Evolutionary conservation across 495 filamentous ascomycete genomes (phyloP).

Genomic region (Penicillium malachiteum): DNA sequence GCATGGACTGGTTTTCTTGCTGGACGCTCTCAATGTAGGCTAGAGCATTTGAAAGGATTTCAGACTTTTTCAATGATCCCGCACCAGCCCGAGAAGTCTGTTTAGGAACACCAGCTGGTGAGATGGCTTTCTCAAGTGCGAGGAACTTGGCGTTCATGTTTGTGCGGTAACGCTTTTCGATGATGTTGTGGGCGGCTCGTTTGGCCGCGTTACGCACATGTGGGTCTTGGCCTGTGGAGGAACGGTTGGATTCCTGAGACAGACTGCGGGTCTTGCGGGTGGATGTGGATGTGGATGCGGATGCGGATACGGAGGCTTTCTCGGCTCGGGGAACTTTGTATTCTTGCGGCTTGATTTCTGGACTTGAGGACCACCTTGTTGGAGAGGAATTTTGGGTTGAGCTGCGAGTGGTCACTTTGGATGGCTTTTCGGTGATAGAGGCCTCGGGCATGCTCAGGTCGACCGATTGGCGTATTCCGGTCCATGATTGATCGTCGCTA

Average conservation of each 20-base stretch:
- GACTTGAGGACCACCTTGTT: conserved; percentile 35
- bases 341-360: conserved; percentile 34
- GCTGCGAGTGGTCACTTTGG: conserved; percentile 18
- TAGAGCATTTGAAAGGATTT: conserved; percentile 66
- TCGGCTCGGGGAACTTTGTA: conserved; percentile 15
- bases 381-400: conserved; percentile 14
- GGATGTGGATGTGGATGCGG: not conserved
- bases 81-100: conserved; percentile 25
- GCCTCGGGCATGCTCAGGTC: conserved; percentile 18
- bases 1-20: conserved; percentile 39
- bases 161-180: conserved; percentile 53
- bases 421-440: conserved; percentile 8
- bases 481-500: conserved; percentile 45
- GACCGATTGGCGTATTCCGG: conserved; percentile 23
- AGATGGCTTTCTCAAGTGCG: conserved; percentile 43
- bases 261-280: conserved; percentile 33
- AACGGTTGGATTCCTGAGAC: conserved; percentile 32
- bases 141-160: conserved; percentile 56
- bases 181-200: conserved; percentile 53
- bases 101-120: conserved; percentile 26
- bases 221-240: conserved; percentile 20
- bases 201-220: conserved; percentile 45
- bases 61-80: conserved; percentile 47
- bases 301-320: conserved; percentile 9
- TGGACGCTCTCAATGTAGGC: conserved; percentile 63